Evolutionary conservation across 2,329 filamentous ascomycete genomes (phyloP).

Genomic region (Diplodia mutila): DNA sequence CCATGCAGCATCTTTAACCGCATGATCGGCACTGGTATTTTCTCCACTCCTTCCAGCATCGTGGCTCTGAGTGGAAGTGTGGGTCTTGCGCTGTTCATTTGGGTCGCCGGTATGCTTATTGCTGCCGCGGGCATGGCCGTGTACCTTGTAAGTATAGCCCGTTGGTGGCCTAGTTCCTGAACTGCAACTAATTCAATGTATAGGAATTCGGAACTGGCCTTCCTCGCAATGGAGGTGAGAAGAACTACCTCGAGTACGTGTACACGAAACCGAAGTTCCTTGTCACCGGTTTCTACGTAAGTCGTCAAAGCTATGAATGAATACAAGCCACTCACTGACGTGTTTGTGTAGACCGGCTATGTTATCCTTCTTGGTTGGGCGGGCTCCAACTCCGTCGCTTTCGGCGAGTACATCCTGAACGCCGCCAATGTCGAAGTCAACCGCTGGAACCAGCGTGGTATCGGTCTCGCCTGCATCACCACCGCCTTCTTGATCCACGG

Average conservation of each 20-base stretch:
- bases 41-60: conserved; percentile 65
- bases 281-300: conserved; percentile 58
- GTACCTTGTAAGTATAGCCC: conserved; percentile 55
- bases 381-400: conserved; percentile 69
- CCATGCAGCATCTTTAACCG: conserved; percentile 61
- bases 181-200: conserved; percentile 58
- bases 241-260: conserved; percentile 69
- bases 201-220: conserved; percentile 70
- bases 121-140: conserved; percentile 66
- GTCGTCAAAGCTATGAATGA: neutral
- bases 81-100: conserved; percentile 66
- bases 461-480: conserved; percentile 70
- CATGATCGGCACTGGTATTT: conserved; percentile 70
- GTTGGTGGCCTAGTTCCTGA: conserved; percentile 52
- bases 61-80: conserved; percentile 62
- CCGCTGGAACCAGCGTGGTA: conserved; percentile 68
- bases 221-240: conserved; percentile 67
- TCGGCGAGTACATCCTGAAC: conserved; percentile 71
- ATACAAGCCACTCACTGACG: conserved; percentile 32
- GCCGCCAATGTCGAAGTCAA: conserved; percentile 65
- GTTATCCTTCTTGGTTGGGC: conserved; percentile 66
- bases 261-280: conserved; percentile 65
- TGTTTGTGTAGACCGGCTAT: conserved; percentile 50
- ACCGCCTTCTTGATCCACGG: conserved; percentile 68
- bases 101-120: conserved; percentile 66